Conservation (phyloP, 345 rosid genomes). For the Lepidium didymum region DNA sequence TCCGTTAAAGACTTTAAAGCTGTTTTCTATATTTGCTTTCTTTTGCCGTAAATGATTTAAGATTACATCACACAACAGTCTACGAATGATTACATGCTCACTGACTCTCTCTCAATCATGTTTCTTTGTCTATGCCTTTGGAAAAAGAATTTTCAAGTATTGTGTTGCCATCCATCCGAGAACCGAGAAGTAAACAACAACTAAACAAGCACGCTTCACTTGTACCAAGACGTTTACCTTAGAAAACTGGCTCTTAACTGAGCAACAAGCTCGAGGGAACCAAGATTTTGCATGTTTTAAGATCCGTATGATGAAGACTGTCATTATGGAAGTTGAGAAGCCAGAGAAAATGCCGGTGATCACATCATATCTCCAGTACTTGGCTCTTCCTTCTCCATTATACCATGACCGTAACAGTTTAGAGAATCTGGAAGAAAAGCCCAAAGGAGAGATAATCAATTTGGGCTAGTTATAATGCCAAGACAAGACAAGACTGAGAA, state of each 20-base stretch:
- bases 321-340: constrained; percentile 47
- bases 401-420: constrained; percentile 38
- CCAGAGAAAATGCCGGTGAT: constrained; percentile 52
- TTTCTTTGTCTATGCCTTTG: constrained; percentile 20
- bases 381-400: constrained; percentile 25
- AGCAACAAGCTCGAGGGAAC: constrained; percentile 23
- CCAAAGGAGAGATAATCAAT: not conserved
- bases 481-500: not conserved
- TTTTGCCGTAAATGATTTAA: constrained; percentile 3
- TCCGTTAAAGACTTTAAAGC: not conserved
- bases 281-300: constrained; percentile 37
- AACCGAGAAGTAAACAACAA: constrained; percentile 46
- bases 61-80: constrained; percentile 23
- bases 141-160: constrained; percentile 44
- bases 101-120: not conserved
- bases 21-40: not conserved
- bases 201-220: constrained; percentile 55
- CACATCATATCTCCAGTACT: constrained; percentile 47
- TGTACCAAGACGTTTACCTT: constrained; percentile 20
- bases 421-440: constrained; percentile 29
- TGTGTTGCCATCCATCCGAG: constrained; percentile 53
- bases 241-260: constrained; percentile 12
- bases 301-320: constrained; percentile 37
- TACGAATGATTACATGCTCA: constrained; percentile 13
- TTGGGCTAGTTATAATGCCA: not conserved